These are phyloP conservation scores for Dendrobium officinale DNA, from an alignment of 106 monocot genomes.

Conservation along the genomic window DNA sequence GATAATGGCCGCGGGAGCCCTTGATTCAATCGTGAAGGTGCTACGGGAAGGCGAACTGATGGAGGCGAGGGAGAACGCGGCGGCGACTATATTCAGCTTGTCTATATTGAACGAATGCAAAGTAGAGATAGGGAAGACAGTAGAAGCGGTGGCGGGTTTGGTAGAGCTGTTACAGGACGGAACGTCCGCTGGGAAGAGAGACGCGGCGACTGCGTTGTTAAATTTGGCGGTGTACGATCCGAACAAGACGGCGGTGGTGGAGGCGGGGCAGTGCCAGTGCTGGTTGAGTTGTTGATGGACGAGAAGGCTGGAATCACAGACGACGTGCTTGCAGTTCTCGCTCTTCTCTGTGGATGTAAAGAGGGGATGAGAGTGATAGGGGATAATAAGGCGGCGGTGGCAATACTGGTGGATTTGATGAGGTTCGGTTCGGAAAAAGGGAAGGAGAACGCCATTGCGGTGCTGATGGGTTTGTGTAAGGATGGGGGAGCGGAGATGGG, in stretches of 20 bases:
- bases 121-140: conserved; percentile 20
- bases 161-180: conserved; percentile 27
- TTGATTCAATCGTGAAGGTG: conserved; percentile 29
- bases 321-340: conserved; percentile 32
- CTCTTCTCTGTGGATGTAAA: conserved; percentile 22
- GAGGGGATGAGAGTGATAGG: conserved; percentile 38
- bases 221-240: conserved; percentile 19
- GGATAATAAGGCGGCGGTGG: conserved; percentile 14
- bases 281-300: conserved; percentile 34
- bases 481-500: conserved; percentile 44
- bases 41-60: conserved; percentile 9
- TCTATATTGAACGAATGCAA: conserved; percentile 34
- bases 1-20: conserved; percentile 36
- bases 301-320: conserved; percentile 40
- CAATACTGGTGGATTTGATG: conserved; percentile 31
- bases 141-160: conserved; percentile 24
- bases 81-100: conserved; percentile 39
- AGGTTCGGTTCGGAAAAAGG: conserved; percentile 40
- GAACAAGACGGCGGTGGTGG: conserved; percentile 13
- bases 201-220: conserved; percentile 34
- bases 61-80: conserved; percentile 57
- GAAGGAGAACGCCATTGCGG: conserved; percentile 39
- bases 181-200: conserved; percentile 20
- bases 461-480: conserved; percentile 34
- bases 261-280: conserved; percentile 31